A percentile compares a stretch with the other conserved stretches of the same genome.
phyloP scores from a whole-genome alignment of 345 rosid genomes.

The Citrus reticulata region DNA sequence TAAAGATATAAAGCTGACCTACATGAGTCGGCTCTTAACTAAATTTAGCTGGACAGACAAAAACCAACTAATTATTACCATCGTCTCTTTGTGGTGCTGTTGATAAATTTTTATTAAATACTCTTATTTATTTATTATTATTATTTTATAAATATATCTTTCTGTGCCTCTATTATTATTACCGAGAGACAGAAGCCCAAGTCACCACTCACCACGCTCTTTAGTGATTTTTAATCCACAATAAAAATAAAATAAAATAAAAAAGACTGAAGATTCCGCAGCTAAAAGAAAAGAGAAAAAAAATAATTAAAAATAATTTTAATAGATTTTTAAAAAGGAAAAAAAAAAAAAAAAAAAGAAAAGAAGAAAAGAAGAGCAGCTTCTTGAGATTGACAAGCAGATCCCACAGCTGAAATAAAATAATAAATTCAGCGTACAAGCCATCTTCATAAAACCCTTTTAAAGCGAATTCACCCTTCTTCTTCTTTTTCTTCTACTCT shows the following conservation, averaged over 20 bases:
- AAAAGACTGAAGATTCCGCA: conserved; percentile 33
- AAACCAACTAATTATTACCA: conserved; percentile 45
- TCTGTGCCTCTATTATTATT: conserved; percentile 47
- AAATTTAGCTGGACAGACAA: conserved; percentile 54
- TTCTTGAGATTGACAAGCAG: conserved; percentile 75
- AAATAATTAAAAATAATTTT: neutral
- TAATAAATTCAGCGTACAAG: conserved; percentile 33
- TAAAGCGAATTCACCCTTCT: conserved; percentile 5
- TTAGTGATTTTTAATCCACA: conserved; percentile 1
- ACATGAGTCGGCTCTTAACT: conserved; percentile 43
- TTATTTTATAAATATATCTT: conserved; percentile 26
- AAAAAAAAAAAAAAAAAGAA: conserved; percentile 2
- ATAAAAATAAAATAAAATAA: conserved; percentile 5
- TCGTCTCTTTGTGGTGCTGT: conserved; percentile 52
- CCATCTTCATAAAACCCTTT: conserved; percentile 54
- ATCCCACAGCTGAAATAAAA: conserved; percentile 45
- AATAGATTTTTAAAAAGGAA: no score
- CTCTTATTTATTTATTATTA: conserved; percentile 6
- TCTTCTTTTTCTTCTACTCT: conserved; percentile 4
- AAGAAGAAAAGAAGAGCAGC: conserved; percentile 24
- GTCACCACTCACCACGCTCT: neutral
- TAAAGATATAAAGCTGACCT: conserved; percentile 25
- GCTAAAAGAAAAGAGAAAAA: conserved; percentile 12
- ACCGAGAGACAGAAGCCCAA: conserved; percentile 7
- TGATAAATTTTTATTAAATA: conserved; percentile 20